phyloP scores from a whole-genome alignment of 306 rosid genomes.

The Begonia loranthoides region DNA sequence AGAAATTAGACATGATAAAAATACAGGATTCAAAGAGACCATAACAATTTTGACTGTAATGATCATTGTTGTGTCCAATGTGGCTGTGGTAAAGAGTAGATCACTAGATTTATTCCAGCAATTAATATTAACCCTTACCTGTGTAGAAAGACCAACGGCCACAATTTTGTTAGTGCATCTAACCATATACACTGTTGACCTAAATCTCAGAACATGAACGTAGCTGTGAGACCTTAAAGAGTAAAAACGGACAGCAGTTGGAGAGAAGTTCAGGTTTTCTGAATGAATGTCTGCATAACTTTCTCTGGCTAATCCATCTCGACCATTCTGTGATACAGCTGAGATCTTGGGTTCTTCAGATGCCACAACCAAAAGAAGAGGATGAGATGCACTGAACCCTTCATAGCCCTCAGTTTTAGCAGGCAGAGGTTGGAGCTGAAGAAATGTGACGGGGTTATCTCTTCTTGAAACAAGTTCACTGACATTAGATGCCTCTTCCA shows the following conservation, averaged over 20 bases:
- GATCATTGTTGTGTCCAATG: neutral
- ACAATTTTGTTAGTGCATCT: constrained; percentile 91
- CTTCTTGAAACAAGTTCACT: constrained; percentile 71
- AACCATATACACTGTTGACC: constrained; percentile 85
- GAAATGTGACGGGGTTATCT: constrained; percentile 90
- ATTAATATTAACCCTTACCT: constrained; percentile 42
- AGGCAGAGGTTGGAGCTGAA: constrained; percentile 87
- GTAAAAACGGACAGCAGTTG: constrained; percentile 86
- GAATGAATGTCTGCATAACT: constrained; percentile 41
- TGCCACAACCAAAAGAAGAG: constrained; percentile 87
- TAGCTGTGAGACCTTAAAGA: constrained; percentile 67
- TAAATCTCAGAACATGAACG: constrained; percentile 91
- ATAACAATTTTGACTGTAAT: no score
- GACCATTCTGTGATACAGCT: constrained; percentile 47
- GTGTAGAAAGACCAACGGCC: constrained; percentile 89
- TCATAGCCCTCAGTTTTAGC: constrained; percentile 33
- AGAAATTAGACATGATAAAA: neutral
- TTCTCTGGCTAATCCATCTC: constrained; percentile 42
- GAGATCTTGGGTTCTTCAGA: constrained; percentile 69
- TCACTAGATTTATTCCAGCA: no score
- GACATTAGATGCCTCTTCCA: constrained; percentile 70
- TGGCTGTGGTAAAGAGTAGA: neutral
- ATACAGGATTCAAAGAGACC: no score
- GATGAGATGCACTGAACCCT: constrained; percentile 81
- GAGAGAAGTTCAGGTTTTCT: constrained; percentile 45